Evolutionary conservation across 768 basidiomycete genomes (phyloP), one percentile per base, ranked within the genome.

Genomic region (Trametes cinnabarina): DNA sequence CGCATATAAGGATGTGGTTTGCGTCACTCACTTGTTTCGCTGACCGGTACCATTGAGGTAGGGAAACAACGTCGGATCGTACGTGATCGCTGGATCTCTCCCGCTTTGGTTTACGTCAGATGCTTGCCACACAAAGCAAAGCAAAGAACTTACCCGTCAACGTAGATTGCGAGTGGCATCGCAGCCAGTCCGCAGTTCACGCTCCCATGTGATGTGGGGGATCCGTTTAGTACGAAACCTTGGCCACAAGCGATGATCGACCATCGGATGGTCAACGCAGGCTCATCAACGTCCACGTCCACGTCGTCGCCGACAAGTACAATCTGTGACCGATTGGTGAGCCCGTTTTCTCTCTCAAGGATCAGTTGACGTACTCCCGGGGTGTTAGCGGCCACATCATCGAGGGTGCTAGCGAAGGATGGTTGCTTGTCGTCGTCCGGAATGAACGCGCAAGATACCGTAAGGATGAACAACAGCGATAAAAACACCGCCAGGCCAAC

Each of bases 201-300:
- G 42, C 75, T 77, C 23, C 77, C 79, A 61, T 83, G 81, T 8
- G 74, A 60, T 17, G 80, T 80, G 52, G 71, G 68, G 14, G 82
- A 81, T 4, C 76, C 77, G 19, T 74, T 68, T 15, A 83, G 76
- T 25, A 81, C 69, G 55, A 72, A 76, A 1, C 61, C 74, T 14
- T 69, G 61, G 17, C 83, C 83, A 64, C 83, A 85, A 2, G 76
- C 81, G 19, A 80, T 60, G 32, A 85, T 75, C 30, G 80, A 79
- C 82, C 82, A 85, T 7, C 81, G 79, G 40, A 85, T 74, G 9
- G 78, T 79, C 26, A 85, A 63, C 0, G 82, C 75, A 1, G 82
- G 82, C 62, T 85, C 82, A 57, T 83, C 82, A 10, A 84, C 69
- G 62, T 85, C 83, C 11, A 84, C 76, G 60, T 84, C 82, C 5